Evolutionary conservation across 805 yeast genomes (phyloP), one percentile per base, ranked within the genome.

Genomic region (Myxozyma vanderwaltii): DNA sequence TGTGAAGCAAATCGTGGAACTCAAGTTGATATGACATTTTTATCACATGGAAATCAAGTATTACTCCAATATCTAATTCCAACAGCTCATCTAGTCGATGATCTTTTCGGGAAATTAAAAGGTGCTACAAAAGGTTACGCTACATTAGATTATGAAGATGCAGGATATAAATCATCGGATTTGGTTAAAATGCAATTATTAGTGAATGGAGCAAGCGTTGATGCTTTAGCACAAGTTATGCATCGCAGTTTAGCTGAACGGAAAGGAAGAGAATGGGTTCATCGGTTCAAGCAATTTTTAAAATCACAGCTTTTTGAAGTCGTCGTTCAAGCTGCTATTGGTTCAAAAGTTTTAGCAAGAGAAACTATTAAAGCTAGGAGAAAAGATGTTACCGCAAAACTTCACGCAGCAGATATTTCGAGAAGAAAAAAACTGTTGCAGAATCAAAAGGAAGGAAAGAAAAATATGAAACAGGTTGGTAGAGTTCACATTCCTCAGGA

Each of bases 391-490:
- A 78, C 94, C 56, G 96, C 94, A 29, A 88, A 85, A 69, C 76
- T 94, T 61, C 98, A 92, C 73, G 99, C 98, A 0, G 85, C 96
- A 19, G 99, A 92, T 76, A 82, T 91, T 35, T 82, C 95, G 0
- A 81, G 99, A 75, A 80, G 96, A 63, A 91, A 91, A 77, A 92
- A 92, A 74, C 79, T 92, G 66, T 77, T 92, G 54, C 89, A 81
- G 56, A 86, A 88, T 68, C 99, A 92, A 70, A 92, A 91, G 72
- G 96, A 89, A 70, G 99, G 99, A 39, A 94, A 94, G 75, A 89
- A 88, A 74, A 81, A 80, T 62, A 79, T 92, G 86, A 86, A 87
- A 73, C 79, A 87, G 15, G 79, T 86, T 13, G 98, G 98, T 13
- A 82, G 83, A 54, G 88, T 92, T 17, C 77, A 80, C 43, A 87